Percentiles rank a stretch among this genome's conserved stretches.
phyloP scores from a whole-genome alignment of 2,329 filamentous ascomycete species.

The Clarireedia hainanense region DNA sequence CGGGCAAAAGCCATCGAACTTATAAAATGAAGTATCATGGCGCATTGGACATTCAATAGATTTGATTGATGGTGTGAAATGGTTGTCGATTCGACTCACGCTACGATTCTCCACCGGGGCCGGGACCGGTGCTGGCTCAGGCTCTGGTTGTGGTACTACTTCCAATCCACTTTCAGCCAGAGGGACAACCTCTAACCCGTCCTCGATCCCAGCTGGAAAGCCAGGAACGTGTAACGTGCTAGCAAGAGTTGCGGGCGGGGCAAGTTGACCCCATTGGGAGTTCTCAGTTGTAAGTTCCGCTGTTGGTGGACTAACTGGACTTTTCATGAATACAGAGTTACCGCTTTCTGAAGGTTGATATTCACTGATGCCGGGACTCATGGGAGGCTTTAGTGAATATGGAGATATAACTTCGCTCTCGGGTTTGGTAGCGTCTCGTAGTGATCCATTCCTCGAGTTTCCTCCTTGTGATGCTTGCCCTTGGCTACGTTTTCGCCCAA shows the following conservation, averaged over 20 bases:
- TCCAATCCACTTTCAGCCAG: conserved; percentile 6
- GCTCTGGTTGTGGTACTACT: conserved; percentile 1
- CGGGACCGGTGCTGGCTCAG: neutral
- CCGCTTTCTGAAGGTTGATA: conserved; percentile 7
- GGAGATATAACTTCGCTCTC: neutral
- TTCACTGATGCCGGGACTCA: conserved; percentile 2
- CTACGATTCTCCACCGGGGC: neutral
- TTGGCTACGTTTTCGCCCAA: conserved; percentile 22
- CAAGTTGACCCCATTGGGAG: conserved; percentile 3
- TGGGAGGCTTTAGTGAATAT: conserved; percentile 1
- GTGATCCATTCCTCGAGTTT: conserved; percentile 4
- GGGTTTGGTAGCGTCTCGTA: conserved; percentile 4
- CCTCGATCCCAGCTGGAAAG: conserved; percentile 19
- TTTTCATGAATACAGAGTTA: conserved; percentile 2
- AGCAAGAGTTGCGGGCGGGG: conserved; percentile 6
- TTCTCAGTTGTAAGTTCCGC: neutral
- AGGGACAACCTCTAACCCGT: conserved; percentile 21
- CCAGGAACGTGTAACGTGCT: conserved; percentile 18
- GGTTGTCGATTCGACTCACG: conserved; percentile 9
- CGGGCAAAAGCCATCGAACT: conserved; percentile 27
- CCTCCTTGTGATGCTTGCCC: conserved; percentile 14
- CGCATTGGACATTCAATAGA: conserved; percentile 24
- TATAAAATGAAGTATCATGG: conserved; percentile 27
- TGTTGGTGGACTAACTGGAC: conserved; percentile 6
- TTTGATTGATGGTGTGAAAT: conserved; percentile 19